Base-by-base conservation (phyloP, 371 early-diverging fungal genomes). In the Circinella minor region DNA sequence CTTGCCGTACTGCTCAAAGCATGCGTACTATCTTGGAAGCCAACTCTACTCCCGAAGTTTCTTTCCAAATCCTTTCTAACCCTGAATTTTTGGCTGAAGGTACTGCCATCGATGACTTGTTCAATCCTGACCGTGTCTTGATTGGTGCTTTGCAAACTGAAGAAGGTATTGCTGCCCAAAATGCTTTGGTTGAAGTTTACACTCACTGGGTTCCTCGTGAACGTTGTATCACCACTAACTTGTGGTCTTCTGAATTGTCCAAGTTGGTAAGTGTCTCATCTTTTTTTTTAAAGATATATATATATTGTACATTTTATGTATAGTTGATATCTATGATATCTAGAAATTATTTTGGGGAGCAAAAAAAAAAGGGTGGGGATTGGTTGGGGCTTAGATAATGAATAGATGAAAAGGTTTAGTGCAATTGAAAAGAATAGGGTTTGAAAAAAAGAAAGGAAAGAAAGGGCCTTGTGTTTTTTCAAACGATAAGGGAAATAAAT, bases 41-140 rank as follows among this genome's bases (percentile, higher is more conserved):
- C 61, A 93, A 96, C 84, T 91, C 89, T 17, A 87, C 81, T 62
- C 82, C 80, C 43, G 86, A 86, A 51, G 88, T 95, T 47, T 85
- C 82, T 36, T 96, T 98, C 73, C 92, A 93, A 64, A 95, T 98
- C 70, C 86, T 98, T 61, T 94, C 96, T 59, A 98, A 98, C 86
- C 98, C 98, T 43, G 98, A 98, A 83, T 98, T 98, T 82, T 89
- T 98, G 77, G 95, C 96, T 67, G 98, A 98, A 79, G 98, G 97
- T 64, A 95, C 96, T 43, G 96, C 97, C 54, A 90, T 96, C 72
- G 75, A 72, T 36, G 96, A 98, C 78, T 86, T 98, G 70, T 72
- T 93, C 68, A 76, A 89, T 70, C 98, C 98, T 43, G 98, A 96
- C 81, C 94, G 98, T 72, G 95, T 96, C 49, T 84, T 98, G 72